phyloP scores from a whole-genome alignment of 306 rosid genomes.

The Gleditsia sinensis region DNA sequence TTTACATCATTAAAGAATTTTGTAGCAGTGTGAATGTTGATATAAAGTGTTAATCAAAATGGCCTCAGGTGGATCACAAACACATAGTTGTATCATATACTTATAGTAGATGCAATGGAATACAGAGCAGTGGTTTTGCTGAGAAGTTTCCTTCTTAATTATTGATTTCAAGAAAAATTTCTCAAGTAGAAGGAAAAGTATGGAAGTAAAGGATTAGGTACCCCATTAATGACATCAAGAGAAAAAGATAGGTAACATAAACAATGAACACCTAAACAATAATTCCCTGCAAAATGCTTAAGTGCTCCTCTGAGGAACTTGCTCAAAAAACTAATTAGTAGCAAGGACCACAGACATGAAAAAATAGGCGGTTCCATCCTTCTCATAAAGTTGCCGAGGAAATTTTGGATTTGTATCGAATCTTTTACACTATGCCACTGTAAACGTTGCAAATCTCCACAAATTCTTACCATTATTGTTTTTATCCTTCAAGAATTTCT shows the following conservation, averaged over 20 bases:
- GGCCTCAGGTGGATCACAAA: not conserved
- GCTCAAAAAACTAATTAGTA: not conserved
- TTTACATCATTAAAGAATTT: not conserved
- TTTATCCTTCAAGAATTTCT: not conserved
- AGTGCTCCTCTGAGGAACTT: not conserved
- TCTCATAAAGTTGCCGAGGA: not conserved
- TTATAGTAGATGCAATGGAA: not conserved
- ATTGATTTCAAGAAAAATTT: not conserved
- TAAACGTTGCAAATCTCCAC: not conserved
- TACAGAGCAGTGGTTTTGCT: not conserved
- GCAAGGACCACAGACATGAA: not conserved
- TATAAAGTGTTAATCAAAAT: not conserved
- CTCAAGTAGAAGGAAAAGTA: not conserved
- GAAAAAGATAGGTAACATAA: not conserved
- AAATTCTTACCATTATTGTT: not conserved
- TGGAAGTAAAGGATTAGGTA: not conserved
- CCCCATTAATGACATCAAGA: not conserved
- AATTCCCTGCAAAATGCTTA: not conserved
- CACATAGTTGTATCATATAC: not conserved
- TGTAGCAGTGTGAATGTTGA: not conserved
- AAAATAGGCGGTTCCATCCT: not conserved
- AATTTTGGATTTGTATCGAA: not conserved
- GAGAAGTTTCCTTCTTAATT: not conserved
- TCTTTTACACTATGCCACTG: not conserved
- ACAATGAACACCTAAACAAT: not conserved